These are phyloP conservation scores for Anaeromyces robustus DNA, from an alignment of 192 early-diverging fungal genomes.

Conservation along the genomic window DNA sequence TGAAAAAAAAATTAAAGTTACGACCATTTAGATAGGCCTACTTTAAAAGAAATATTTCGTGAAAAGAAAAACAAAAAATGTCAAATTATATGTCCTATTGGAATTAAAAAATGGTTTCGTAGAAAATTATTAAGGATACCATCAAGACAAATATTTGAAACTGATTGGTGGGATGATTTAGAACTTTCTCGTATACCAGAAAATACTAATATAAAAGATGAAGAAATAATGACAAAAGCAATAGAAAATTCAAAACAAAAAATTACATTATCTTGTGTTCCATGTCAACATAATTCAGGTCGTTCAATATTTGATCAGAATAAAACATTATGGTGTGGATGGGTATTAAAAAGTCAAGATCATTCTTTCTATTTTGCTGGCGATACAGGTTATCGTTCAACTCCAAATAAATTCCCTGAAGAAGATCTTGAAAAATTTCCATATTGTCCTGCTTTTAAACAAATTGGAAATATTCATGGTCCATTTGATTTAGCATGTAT, in stretches of 20 bases:
- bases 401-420: slow-evolving; percentile 17
- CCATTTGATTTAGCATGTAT: slow-evolving; percentile 60
- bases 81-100: slow-evolving; percentile 65
- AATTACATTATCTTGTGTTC: not conserved
- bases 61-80: slow-evolving; percentile 9
- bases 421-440: slow-evolving; percentile 25
- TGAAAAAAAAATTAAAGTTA: slow-evolving; percentile 14
- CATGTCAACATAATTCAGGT: slow-evolving; percentile 38
- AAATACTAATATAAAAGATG: slow-evolving; percentile 2
- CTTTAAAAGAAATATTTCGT: slow-evolving; percentile 30
- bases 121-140: slow-evolving; percentile 19
- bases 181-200: slow-evolving; percentile 5
- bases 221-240: not conserved
- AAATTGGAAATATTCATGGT: slow-evolving; percentile 55
- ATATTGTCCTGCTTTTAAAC: slow-evolving; percentile 66
- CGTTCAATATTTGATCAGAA: slow-evolving; percentile 51
- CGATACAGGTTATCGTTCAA: slow-evolving; percentile 66
- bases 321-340: slow-evolving; percentile 67
- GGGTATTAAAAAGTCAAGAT: slow-evolving; percentile 10
- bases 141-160: slow-evolving; percentile 25
- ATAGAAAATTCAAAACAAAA: not conserved
- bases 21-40: slow-evolving; percentile 63
- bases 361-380: not conserved
- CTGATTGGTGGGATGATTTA: slow-evolving; percentile 65
- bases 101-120: slow-evolving; percentile 51